Evolutionary conservation across 2,329 filamentous ascomycete species (phyloP), one percentile per base, ranked within the genome.

Genomic region (Trichoderma harzianum): DNA sequence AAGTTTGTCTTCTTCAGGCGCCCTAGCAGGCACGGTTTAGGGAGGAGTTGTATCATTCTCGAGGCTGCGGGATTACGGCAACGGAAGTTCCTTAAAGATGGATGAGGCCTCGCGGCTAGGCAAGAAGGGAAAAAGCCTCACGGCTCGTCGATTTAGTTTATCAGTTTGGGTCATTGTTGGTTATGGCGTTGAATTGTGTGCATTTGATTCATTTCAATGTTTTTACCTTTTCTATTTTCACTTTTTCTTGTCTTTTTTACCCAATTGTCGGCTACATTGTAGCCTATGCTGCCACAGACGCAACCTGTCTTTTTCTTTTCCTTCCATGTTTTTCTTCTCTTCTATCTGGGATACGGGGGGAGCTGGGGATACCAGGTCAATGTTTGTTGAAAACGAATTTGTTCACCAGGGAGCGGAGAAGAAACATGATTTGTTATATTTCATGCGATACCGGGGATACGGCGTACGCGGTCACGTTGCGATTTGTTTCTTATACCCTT

Each of bases 111-210:
- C 78, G 72, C 78, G 78, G 78, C 77, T 75, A 28, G 68, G 73
- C 74, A 76, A 78, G 76, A 78, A 69, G 71, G 73, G 71, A 74
- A 74, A 57, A 72, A 72, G 77, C 77, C 78, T 79, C 78, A 76
- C 76, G 76, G 77, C 77, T 76, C 70, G 74, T 74, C 73, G 62
- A 73, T 73, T 64, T 28, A 32, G 26, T 62, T 8, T 43, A 12
- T 70, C 8, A 32, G 14, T 57, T 70, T 58, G 67, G 67, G 57
- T 47, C 47, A 47, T 63, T 21, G 14, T 63, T 74, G 71, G 51
- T 70, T 73, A 69, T 69, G 36, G 55, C 55, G 53, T 69, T 69
- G 47, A 30, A 53, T 11, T 34, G 3, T 70, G 60, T n/a, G 51
- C n/a, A 43, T 64, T 63, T 24, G n/a, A 34, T 47, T 67, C 63